Percentiles rank a stretch among this genome's conserved stretches.
These are phyloP conservation scores for Litsea cubeba DNA, from an alignment of 164 flowering plant species.

Conservation along the genomic window DNA sequence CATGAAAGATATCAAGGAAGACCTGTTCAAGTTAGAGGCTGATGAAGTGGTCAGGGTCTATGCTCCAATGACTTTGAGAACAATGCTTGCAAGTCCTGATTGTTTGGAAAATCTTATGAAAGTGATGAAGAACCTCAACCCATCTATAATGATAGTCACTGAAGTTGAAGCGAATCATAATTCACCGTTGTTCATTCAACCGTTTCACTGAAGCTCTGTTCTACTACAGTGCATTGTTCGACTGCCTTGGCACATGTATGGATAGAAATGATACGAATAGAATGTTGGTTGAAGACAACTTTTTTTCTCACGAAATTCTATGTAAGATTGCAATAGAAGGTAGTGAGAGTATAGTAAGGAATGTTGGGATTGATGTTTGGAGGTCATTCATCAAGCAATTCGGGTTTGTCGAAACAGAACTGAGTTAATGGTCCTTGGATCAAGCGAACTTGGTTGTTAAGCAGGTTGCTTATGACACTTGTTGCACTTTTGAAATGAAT, in stretches of 20 bases:
- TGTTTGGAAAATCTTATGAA: neutral
- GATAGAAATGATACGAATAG: constrained; percentile 22
- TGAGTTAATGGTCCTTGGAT: constrained; percentile 35
- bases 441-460: constrained; percentile 34
- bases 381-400: constrained; percentile 38
- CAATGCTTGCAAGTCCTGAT: constrained; percentile 7
- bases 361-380: constrained; percentile 42
- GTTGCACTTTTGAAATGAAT: constrained; percentile 37
- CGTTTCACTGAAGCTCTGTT: constrained; percentile 47
- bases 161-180: constrained; percentile 47
- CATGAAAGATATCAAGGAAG: constrained; percentile 32
- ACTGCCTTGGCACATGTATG: constrained; percentile 37
- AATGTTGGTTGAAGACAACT: constrained; percentile 16
- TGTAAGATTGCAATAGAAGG: constrained; percentile 45
- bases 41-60: constrained; percentile 38
- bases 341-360: constrained; percentile 31
- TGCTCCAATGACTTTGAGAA: constrained; percentile 8
- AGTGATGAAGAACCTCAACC: constrained; percentile 34
- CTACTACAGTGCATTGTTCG: constrained; percentile 41
- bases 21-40: constrained; percentile 29
- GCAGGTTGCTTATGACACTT: constrained; percentile 24
- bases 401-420: constrained; percentile 40
- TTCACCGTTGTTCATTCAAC: constrained; percentile 32
- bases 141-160: constrained; percentile 35
- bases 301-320: constrained; percentile 29